Evolutionary conservation across 306 rosid species (phyloP).

Genomic region (Trichosanthes cucumerina): DNA sequence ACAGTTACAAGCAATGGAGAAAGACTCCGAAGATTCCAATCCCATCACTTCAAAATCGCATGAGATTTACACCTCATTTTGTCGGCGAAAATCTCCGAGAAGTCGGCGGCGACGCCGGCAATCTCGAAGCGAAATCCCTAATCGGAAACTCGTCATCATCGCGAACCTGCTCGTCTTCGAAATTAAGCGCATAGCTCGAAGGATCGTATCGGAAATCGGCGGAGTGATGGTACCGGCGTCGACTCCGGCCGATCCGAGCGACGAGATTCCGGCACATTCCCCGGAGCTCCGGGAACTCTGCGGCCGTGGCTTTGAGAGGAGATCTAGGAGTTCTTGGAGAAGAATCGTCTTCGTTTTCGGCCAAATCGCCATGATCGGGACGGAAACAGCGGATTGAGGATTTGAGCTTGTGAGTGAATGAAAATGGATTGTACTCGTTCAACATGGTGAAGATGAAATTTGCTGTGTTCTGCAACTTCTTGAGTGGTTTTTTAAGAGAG

Average conservation of each 20-base stretch:
- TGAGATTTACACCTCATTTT: neutral
- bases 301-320: neutral
- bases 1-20: neutral
- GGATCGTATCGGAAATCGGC: constrained; percentile 1
- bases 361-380: neutral
- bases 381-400: constrained; percentile 8
- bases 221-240: constrained; percentile 3
- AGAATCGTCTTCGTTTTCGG: neutral
- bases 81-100: neutral
- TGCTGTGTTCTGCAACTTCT: neutral
- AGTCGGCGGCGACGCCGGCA: neutral
- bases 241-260: neutral
- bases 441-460: neutral
- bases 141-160: neutral
- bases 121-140: constrained; percentile 10
- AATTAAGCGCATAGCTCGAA: constrained; percentile 10
- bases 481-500: neutral
- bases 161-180: constrained; percentile 7
- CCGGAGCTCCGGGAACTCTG: neutral
- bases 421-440: constrained; percentile 6
- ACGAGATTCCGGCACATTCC: constrained; percentile 3
- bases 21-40: neutral
- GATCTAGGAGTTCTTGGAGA: neutral
- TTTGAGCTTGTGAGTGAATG: neutral
- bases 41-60: neutral